Evolutionary conservation across 2,329 filamentous ascomycete genomes (phyloP).

Genomic region (Trichoderma gracile): DNA sequence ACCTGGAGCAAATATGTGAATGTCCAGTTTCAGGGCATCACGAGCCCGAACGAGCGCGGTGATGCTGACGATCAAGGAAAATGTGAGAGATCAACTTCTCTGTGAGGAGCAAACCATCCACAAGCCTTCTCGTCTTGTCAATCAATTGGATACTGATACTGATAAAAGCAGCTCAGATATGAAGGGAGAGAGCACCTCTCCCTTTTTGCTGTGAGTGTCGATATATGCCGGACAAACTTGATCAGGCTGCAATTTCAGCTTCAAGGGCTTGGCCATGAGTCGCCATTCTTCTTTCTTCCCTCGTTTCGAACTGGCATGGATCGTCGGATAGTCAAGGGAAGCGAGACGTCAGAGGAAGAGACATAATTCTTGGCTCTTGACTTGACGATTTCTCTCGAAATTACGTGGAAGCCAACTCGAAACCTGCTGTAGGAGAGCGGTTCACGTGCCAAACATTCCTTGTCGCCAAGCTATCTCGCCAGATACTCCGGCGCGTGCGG

Average conservation of each 20-base stretch:
- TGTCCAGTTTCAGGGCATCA: not conserved
- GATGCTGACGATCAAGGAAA: not conserved
- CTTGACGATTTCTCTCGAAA: not conserved
- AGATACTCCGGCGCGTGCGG: constrained; percentile 6
- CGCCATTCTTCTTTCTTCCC: not conserved
- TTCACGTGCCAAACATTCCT: constrained; percentile 28
- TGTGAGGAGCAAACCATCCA: not conserved
- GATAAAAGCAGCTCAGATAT: not conserved
- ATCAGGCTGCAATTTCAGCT: not conserved
- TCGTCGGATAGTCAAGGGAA: constrained; percentile 16
- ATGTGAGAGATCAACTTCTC: not conserved
- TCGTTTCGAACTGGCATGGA: constrained; percentile 26
- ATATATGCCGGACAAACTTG: not conserved
- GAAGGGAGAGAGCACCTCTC: not conserved
- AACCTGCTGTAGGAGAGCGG: constrained; percentile 1
- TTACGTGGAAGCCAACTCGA: not conserved
- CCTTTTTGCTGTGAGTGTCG: not conserved
- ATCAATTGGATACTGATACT: not conserved
- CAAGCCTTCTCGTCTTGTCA: not conserved
- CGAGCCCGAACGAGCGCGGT: not conserved
- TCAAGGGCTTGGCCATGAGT: not conserved
- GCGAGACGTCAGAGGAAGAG: not conserved
- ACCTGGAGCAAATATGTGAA: not conserved
- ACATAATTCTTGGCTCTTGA: not conserved
- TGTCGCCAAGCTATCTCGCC: not conserved